Evolutionary conservation across 2,329 filamentous ascomycete species (phyloP), one percentile per base, ranked within the genome.

Genomic region (Blastomyces silverae): DNA sequence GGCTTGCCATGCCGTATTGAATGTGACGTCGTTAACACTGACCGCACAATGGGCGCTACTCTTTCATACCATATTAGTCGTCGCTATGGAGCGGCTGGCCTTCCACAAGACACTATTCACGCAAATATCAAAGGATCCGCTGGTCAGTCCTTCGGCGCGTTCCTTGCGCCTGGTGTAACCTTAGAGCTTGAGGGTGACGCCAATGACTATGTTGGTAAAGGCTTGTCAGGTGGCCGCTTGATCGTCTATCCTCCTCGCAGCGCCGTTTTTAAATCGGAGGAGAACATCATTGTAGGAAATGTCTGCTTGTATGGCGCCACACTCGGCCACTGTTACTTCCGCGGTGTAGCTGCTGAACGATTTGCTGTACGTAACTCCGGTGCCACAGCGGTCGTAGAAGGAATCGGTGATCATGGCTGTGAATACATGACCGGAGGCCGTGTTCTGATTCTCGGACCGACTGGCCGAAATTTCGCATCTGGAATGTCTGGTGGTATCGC

Each of bases 381-480:
- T 79, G 93, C 91, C 61, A 96, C 89, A 37, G 92, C 93, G n/a
- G 90, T 97, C 69, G 92, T 97, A 67, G 93, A 97, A 79, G 93
- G 93, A 79, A 86, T 96, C 69, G 93, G 93, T 83, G 93, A 97
- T 77, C 93, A 97, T 76, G 90, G 91, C 68, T 97, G 92, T 75
- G 93, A 97, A 83, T 97, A 97, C 85, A 97, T 97, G 93, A 97
- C 93, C 73, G 93, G 93, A 76, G 93, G 93, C 75, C 91, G 92
- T 74, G 84, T 97, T 61, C 81, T 97, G 69, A 85, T 96, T 73
- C 84, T 97, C 59, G 93, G 93, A 65, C 87, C 85, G 72, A 96
- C 92, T 74, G 93, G 93, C 57, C 92, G 93, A 71, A 97, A 97
- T 83, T 97, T 97, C 74, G 93, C 92, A 71, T 93, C 93, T 67